Evolutionary conservation across 768 basidiomycete genomes (phyloP).

Genomic region (Lanmaoa pseudosensibilis): DNA sequence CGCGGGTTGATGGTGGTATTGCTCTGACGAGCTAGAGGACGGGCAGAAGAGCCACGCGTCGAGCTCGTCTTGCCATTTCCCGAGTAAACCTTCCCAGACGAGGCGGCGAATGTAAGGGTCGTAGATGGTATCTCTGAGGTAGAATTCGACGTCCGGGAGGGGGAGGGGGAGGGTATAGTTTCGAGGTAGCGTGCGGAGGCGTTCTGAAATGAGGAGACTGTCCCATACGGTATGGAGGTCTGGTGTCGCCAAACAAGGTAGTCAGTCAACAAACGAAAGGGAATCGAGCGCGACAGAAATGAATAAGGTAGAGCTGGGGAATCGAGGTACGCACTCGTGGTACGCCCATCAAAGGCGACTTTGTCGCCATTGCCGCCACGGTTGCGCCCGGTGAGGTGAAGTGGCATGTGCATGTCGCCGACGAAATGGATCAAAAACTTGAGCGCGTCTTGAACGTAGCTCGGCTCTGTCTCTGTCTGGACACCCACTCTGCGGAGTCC

Average conservation of each 20-base stretch:
- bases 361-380: slow-evolving; percentile 83
- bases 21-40: slow-evolving; percentile 2
- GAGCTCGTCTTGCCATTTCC: slow-evolving; percentile 62
- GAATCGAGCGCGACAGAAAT: not conserved
- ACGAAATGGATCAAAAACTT: slow-evolving; percentile 93
- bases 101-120: slow-evolving; percentile 86
- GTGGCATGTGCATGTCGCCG: slow-evolving; percentile 91
- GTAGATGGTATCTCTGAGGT: slow-evolving; percentile 79
- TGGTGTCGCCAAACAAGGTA: slow-evolving; percentile 11
- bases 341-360: slow-evolving; percentile 69
- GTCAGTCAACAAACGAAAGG: not conserved
- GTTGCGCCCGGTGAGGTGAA: slow-evolving; percentile 87
- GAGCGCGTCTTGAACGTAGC: slow-evolving; percentile 70
- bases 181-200: slow-evolving; percentile 63
- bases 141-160: slow-evolving; percentile 58
- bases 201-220: slow-evolving; percentile 74
- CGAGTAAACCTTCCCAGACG: slow-evolving; percentile 79
- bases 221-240: slow-evolving; percentile 94
- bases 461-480: slow-evolving; percentile 20
- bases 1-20: slow-evolving; percentile 5
- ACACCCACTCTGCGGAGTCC: slow-evolving; percentile 11
- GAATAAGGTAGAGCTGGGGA: not conserved
- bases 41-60: slow-evolving; percentile 72
- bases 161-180: slow-evolving; percentile 83
- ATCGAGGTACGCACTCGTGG: slow-evolving; percentile 55